Evolutionary conservation across 2,329 filamentous ascomycete genomes (phyloP), one percentile per base, ranked within the genome.

Genomic region (Claviceps arundinis): DNA sequence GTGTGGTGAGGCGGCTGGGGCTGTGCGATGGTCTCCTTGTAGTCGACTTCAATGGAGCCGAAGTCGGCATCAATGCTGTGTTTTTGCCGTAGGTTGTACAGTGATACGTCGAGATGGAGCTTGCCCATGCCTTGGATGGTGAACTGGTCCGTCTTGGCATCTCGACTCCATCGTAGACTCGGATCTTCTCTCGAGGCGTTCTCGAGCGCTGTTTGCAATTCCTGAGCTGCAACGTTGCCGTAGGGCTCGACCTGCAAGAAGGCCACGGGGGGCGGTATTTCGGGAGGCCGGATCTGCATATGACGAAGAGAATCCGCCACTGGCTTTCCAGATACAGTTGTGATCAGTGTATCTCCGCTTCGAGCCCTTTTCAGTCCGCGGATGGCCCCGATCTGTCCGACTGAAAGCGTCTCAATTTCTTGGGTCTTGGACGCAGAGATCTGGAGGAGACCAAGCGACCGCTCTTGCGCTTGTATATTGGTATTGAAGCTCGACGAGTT

Each of bases 91-190:
- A 98, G 79, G 44, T 90, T 81, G 66, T 97, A 88, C 48, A 89
- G 75, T 0, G 91, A 90, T 48, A 98, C 93, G 61, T 98, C 93
- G 1, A 98, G 76, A 67, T 98, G 93, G 30, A 98, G 77, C 61
- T 95, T 89, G 7, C 93, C 93, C 93, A 98, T 97, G 4, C 93
- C 93, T 50, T 90, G 90, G 0, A 98, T 76, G 37, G 95, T 84
- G 47, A 93, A 96, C 62, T 95, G 89, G 2, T 93, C 93, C 1
- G 88, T 90, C 65, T 96, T 93, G 56, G 91, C 82, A 60, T 97
- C 88, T 34, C 87, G 75, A 38, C 77, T 86, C 64, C 95, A 87
- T 52, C 93, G 81, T 22, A 98, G 73, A 65, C 89, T 96, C 0
- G 93, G 93, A 61, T 98, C 93, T 70, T 98, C 93, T 59, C 93